Evolutionary conservation across 2,329 filamentous ascomycete species (phyloP).

Genomic region (Volutella citrinella): DNA sequence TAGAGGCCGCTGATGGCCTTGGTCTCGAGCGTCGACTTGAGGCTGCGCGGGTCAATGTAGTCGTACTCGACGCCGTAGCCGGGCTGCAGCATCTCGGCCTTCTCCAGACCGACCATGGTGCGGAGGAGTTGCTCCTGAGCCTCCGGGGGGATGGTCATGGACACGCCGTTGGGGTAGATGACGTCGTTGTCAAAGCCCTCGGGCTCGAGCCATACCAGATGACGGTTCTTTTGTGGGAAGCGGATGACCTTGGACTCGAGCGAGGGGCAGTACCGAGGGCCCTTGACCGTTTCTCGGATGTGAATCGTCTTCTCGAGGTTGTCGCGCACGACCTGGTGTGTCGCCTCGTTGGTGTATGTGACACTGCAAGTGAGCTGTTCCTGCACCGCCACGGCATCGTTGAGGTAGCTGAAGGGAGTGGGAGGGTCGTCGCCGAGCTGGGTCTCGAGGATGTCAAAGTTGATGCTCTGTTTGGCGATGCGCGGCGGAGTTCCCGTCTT

Average conservation of each 20-base stretch:
- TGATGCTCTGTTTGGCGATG: slow-evolving; percentile 76
- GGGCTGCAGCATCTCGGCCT: slow-evolving; percentile 87
- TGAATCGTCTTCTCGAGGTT: slow-evolving; percentile 97
- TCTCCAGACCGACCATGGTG: slow-evolving; percentile 83
- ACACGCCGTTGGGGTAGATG: slow-evolving; percentile 94
- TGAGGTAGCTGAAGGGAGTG: slow-evolving; percentile 87
- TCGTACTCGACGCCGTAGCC: slow-evolving; percentile 99
- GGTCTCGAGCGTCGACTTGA: slow-evolving; percentile 88
- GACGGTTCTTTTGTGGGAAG: slow-evolving; percentile 74
- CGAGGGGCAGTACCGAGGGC: slow-evolving; percentile 92
- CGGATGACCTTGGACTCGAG: slow-evolving; percentile 91
- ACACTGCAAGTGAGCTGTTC: slow-evolving; percentile 83
- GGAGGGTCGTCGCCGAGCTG: slow-evolving; percentile 85
- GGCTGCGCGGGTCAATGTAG: slow-evolving; percentile 89
- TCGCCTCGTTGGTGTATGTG: slow-evolving; percentile 79
- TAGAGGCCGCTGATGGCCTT: slow-evolving; percentile 87
- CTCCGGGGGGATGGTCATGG: slow-evolving; percentile 90
- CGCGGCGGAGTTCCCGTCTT: slow-evolving; percentile 96
- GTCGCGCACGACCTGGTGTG: slow-evolving; percentile 78
- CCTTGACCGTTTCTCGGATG: slow-evolving; percentile 91
- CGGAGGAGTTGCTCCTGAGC: slow-evolving; percentile 83
- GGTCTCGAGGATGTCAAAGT: slow-evolving; percentile 67
- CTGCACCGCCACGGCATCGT: slow-evolving; percentile 71
- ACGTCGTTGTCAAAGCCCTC: slow-evolving; percentile 89
- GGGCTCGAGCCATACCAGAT: slow-evolving; percentile 95